Evolutionary conservation across 805 yeast species (phyloP).

Genomic region (Wickerhamiella shivajii): DNA sequence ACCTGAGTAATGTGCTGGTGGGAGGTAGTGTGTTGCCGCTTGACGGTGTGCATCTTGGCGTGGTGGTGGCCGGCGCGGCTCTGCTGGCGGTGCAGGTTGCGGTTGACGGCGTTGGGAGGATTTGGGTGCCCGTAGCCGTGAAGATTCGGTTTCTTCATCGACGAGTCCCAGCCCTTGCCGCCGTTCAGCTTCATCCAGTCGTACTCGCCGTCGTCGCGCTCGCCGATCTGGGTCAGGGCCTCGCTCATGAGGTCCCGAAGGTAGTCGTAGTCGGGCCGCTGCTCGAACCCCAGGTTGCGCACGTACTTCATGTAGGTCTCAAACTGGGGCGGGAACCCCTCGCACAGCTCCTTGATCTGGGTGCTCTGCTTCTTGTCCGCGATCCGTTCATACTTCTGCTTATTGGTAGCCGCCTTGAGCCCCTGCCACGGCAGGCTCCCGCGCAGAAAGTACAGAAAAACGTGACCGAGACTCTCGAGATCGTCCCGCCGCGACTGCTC

Average conservation of each 20-base stretch:
- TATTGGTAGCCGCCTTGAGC: slow-evolving; percentile 91
- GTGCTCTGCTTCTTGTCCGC: slow-evolving; percentile 93
- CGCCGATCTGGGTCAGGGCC: slow-evolving; percentile 58
- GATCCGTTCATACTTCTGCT: slow-evolving; percentile 92
- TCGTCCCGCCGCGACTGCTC: slow-evolving; percentile 96
- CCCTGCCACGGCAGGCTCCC: slow-evolving; percentile 99
- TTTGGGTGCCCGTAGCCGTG: slow-evolving; percentile 96
- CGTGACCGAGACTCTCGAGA: slow-evolving; percentile 92
- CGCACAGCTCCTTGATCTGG: slow-evolving; percentile 69
- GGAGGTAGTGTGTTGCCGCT: slow-evolving; percentile 1
- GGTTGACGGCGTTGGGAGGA: slow-evolving; percentile 25
- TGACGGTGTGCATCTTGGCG: slow-evolving; percentile 4
- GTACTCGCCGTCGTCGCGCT: slow-evolving; percentile 70
- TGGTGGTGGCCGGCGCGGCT: slow-evolving; percentile 4
- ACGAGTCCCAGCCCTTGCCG: slow-evolving; percentile 70
- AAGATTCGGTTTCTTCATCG: slow-evolving; percentile 81
- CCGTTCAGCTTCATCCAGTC: slow-evolving; percentile 97
- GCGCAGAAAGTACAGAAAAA: slow-evolving; percentile 72
- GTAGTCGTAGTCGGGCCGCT: slow-evolving; percentile 86
- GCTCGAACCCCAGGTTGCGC: slow-evolving; percentile 80
- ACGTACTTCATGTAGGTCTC: slow-evolving; percentile 84
- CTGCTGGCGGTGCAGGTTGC: slow-evolving; percentile 3
- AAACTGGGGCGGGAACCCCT: slow-evolving; percentile 82
- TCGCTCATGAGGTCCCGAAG: slow-evolving; percentile 65
- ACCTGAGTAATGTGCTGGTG: background rate